These are phyloP conservation scores for Mallotus japonicus DNA, from an alignment of 441 rosid species.

Conservation along the genomic window DNA sequence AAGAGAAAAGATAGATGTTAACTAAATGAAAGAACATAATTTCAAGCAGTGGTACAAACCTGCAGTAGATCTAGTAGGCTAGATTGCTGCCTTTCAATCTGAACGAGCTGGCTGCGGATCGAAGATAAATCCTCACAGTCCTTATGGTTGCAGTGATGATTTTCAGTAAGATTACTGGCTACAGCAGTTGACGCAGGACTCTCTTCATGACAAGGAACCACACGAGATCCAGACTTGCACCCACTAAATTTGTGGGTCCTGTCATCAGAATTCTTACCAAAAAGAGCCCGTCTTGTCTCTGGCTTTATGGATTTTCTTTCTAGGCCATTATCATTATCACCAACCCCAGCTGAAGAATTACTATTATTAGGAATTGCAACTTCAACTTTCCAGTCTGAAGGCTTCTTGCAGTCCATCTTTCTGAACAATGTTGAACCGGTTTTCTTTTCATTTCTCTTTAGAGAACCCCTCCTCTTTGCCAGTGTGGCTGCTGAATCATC, in stretches of 20 bases:
- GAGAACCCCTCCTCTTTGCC: conserved; percentile 46
- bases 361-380: conserved; percentile 32
- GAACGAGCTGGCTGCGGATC: conserved; percentile 80
- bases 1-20: neutral
- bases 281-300: conserved; percentile 45
- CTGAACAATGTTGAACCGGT: conserved; percentile 24
- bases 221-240: conserved; percentile 54
- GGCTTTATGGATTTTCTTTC: conserved; percentile 33
- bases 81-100: conserved; percentile 92
- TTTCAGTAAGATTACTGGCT: conserved; percentile 43
- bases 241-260: conserved; percentile 46
- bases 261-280: conserved; percentile 45
- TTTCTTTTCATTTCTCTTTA: conserved; percentile 51
- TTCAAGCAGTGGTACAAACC: conserved; percentile 49
- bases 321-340: conserved; percentile 25
- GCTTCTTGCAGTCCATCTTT: conserved; percentile 49
- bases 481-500: conserved; percentile 44
- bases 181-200: conserved; percentile 30
- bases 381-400: conserved; percentile 55
- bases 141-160: conserved; percentile 54
- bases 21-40: neutral
- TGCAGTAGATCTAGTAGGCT: conserved; percentile 79
- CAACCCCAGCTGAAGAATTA: conserved; percentile 30
- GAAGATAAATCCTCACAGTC: conserved; percentile 66
- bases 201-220: conserved; percentile 46